Conservation (phyloP, 768 basidiomycete genomes). For the Suillus fuscotomentosus region DNA sequence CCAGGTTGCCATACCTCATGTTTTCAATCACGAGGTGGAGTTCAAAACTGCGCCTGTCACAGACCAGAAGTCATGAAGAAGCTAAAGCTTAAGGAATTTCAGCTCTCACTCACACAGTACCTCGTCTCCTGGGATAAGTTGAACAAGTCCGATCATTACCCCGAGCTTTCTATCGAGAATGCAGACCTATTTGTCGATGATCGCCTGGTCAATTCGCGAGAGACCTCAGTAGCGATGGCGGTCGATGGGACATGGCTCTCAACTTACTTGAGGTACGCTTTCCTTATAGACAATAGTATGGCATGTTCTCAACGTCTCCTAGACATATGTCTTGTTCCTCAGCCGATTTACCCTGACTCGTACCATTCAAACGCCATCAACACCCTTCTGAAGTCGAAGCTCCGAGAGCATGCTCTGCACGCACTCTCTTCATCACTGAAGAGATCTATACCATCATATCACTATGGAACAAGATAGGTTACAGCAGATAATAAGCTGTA, state of each 20-base stretch:
- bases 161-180: slow-evolving; percentile 83
- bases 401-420: slow-evolving; percentile 89
- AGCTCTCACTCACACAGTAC: slow-evolving; percentile 35
- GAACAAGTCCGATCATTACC: slow-evolving; percentile 86
- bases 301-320: slow-evolving; percentile 10
- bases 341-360: slow-evolving; percentile 80
- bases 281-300: not conserved
- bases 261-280: slow-evolving; percentile 55
- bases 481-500: too few relatives aligned
- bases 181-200: slow-evolving; percentile 79
- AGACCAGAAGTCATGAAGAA: slow-evolving; percentile 85
- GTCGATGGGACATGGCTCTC: slow-evolving; percentile 92
- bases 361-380: slow-evolving; percentile 80
- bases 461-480: too few relatives aligned
- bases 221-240: slow-evolving; percentile 87
- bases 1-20: slow-evolving; percentile 48
- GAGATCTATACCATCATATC: too few relatives aligned
- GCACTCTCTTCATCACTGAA: slow-evolving; percentile 53
- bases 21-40: slow-evolving; percentile 56
- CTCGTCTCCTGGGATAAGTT: slow-evolving; percentile 97
- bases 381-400: slow-evolving; percentile 80
- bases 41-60: slow-evolving; percentile 84
- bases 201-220: slow-evolving; percentile 73
- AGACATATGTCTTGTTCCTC: slow-evolving; percentile 86
- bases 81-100: slow-evolving; percentile 83